Base-by-base conservation (phyloP, 768 basidiomycete species). In the Kwoniella heveanensis region DNA sequence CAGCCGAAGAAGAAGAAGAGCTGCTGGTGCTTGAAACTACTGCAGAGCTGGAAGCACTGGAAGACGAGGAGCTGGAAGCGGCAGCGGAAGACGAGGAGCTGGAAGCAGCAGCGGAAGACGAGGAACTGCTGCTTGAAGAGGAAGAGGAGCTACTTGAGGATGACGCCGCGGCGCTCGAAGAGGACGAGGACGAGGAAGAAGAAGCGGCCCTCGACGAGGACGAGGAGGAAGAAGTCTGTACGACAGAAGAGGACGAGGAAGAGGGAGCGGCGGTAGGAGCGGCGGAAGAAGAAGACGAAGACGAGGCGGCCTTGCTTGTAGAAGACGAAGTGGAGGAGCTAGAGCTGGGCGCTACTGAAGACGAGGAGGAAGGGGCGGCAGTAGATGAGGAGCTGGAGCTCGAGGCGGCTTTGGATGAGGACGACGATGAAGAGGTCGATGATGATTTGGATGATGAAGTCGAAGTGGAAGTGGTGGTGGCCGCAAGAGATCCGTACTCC, bases 1-100 rank as follows among this genome's bases (percentile, higher is more conserved):
- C 64, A 21, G 63, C 67, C 6, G 67, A 65, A 13, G 32, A n/a
- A 25, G 64, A 25, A 21, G 69, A 60, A 19, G 63, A 29, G 27
- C 39, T 59, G 60, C 57, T 64, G 26, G 39, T 10, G 39, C 27
- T 59, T n/a, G 47, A 46, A 55, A 47, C 47, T 29, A 30, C 36
- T 22, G 39, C 44, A 7, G 39, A 30, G 39, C 10, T 60, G 30
- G 49, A 52, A 15, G 49, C 13, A 30, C 26, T 25, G 30, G 49
- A 30, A 12, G 36, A 25, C 8, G 57, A 58, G 44, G 57, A 36
- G 19, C 27, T 37, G 25, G 29, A 17, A 29, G 59, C 30, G 49
- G 32, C 59, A 29, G 50, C 32, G n/a, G 50, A 27, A 27, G 57
- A 60, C 4, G 51, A 39, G 19, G 59, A 60, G 21, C 32, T 9